phyloP scores from a whole-genome alignment of 768 basidiomycete species.

The Trametes meyenii region DNA sequence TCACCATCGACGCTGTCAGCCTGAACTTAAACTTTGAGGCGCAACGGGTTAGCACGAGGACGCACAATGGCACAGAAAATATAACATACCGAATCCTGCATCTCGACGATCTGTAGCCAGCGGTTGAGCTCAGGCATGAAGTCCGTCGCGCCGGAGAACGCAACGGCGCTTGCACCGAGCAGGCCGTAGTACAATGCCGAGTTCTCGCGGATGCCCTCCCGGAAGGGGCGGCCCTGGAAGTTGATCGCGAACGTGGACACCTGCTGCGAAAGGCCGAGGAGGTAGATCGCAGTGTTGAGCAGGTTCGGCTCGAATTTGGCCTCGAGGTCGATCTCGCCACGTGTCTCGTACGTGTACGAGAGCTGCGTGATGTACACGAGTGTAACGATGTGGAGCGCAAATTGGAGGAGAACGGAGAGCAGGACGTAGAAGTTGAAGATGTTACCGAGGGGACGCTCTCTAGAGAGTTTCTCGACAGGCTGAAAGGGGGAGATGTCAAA shows the following conservation, averaged over 20 bases:
- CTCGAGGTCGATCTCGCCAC: conserved; percentile 85
- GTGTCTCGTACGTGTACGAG: conserved; percentile 76
- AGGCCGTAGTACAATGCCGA: conserved; percentile 91
- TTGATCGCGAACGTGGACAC: conserved; percentile 99
- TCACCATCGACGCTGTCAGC: conserved; percentile 78
- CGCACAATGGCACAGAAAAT: background rate
- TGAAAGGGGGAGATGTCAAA: conserved; percentile 35
- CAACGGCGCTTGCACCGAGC: conserved; percentile 85
- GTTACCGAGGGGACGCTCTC: conserved; percentile 90
- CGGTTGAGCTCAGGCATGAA: conserved; percentile 94
- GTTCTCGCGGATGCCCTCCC: conserved; percentile 97
- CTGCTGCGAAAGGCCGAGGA: conserved; percentile 94
- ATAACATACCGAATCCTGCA: conserved; percentile 69
- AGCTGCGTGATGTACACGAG: conserved; percentile 93
- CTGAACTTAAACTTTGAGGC: conserved; percentile 74
- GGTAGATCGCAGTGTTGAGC: conserved; percentile 95
- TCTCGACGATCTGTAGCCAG: conserved; percentile 96
- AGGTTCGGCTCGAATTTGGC: conserved; percentile 96
- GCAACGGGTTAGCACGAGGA: background rate
- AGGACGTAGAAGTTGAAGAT: conserved; percentile 98
- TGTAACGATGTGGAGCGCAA: conserved; percentile 88
- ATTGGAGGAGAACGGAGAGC: conserved; percentile 88
- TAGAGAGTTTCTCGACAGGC: conserved; percentile 96
- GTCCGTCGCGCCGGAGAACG: conserved; percentile 92
- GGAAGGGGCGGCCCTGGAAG: conserved; percentile 97